phyloP scores from a whole-genome alignment of 2,329 filamentous ascomycete genomes.

The Didymella sp. region DNA sequence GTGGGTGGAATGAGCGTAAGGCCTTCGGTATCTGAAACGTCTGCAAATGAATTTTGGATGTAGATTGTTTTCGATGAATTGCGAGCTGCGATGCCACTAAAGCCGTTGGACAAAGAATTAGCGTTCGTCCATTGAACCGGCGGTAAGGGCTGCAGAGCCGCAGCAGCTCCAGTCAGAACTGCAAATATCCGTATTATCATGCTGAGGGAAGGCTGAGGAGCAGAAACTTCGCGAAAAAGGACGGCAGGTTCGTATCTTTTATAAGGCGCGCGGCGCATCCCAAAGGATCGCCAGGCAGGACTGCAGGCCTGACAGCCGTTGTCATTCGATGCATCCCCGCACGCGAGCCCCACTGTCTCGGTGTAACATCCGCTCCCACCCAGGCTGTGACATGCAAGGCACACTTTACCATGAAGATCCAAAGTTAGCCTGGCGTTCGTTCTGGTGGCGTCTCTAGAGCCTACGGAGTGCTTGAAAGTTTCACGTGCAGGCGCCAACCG shows the following conservation, averaged over 20 bases:
- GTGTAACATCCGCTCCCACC: slow-evolving; percentile 7
- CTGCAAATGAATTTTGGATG: slow-evolving; percentile 52
- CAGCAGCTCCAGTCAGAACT: slow-evolving; percentile 26
- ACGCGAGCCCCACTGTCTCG: slow-evolving; percentile 18
- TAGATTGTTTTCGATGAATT: slow-evolving; percentile 49
- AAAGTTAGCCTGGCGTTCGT: not conserved
- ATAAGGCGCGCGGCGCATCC: slow-evolving; percentile 5
- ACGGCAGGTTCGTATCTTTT: slow-evolving; percentile 9
- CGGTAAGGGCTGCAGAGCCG: slow-evolving; percentile 51
- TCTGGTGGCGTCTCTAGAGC: slow-evolving; percentile 4
- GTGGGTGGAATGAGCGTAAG: slow-evolving; percentile 61
- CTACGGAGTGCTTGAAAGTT: slow-evolving; percentile 6
- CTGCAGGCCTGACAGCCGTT: slow-evolving; percentile 4
- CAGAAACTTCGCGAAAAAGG: not conserved
- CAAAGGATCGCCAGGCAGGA: slow-evolving; percentile 10
- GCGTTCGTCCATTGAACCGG: slow-evolving; percentile 41
- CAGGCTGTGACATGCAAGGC: slow-evolving; percentile 4
- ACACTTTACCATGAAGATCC: not conserved
- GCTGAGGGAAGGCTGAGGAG: not conserved
- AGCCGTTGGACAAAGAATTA: slow-evolving; percentile 15
- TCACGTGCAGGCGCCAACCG: slow-evolving; percentile 3
- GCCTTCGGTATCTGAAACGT: slow-evolving; percentile 53
- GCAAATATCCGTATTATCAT: slow-evolving; percentile 25
- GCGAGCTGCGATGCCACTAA: slow-evolving; percentile 33
- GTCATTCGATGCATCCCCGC: slow-evolving; percentile 19